These are phyloP conservation scores for Podila epicladia DNA, from an alignment of 192 early-diverging fungal genomes.

Conservation along the genomic window DNA sequence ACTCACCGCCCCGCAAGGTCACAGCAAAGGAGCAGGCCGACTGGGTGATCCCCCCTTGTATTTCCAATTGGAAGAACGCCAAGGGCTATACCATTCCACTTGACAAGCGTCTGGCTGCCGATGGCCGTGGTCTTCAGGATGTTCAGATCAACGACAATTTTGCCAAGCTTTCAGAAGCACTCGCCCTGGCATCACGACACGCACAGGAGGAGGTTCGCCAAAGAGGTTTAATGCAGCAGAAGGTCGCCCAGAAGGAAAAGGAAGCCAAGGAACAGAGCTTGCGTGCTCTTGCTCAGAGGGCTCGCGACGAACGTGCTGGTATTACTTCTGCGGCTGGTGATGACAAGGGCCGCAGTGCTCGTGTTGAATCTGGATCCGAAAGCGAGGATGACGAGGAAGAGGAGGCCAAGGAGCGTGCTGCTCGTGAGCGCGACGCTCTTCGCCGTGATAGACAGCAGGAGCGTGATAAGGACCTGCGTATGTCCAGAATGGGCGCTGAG, in stretches of 20 bases:
- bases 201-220: constrained; percentile 94
- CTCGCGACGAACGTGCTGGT: constrained; percentile 84
- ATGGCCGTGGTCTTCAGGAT: constrained; percentile 95
- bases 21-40: constrained; percentile 95
- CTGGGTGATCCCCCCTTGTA: constrained; percentile 99
- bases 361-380: constrained; percentile 50
- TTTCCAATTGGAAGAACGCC: constrained; percentile 99
- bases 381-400: constrained; percentile 66
- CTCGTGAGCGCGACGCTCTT: constrained; percentile 86
- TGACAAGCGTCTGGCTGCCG: constrained; percentile 97
- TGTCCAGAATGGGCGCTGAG: constrained; percentile 90
- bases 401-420: constrained; percentile 51
- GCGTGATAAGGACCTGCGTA: constrained; percentile 86
- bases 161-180: constrained; percentile 94
- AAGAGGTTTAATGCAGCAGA: constrained; percentile 90
- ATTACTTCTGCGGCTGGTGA: constrained; percentile 10
- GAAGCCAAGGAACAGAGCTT: constrained; percentile 92
- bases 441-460: constrained; percentile 86
- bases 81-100: constrained; percentile 99
- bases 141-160: constrained; percentile 94
- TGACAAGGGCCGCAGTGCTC: constrained; percentile 11
- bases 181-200: constrained; percentile 92
- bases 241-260: constrained; percentile 94
- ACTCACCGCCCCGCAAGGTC: constrained; percentile 97
- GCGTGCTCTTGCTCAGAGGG: constrained; percentile 89